phyloP scores from a whole-genome alignment of 805 yeast species.

The Lachancea nothofagi region DNA sequence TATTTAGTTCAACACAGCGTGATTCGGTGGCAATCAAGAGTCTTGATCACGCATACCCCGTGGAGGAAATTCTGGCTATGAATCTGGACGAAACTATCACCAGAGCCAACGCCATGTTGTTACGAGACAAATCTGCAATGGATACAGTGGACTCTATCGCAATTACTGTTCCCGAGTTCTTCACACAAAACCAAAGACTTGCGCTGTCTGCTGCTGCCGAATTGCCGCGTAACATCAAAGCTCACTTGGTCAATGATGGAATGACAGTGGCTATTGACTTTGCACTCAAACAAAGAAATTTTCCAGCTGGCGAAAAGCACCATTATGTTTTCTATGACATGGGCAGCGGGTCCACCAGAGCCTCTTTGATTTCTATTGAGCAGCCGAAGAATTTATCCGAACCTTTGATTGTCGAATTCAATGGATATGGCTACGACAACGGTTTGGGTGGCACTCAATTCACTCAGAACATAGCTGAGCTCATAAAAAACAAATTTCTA shows the following conservation, averaged over 20 bases:
- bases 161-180: slow-evolving; percentile 72
- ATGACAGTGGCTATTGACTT: slow-evolving; percentile 84
- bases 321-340: slow-evolving; percentile 75
- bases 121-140: slow-evolving; percentile 48
- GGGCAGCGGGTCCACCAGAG: slow-evolving; percentile 90
- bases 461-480: slow-evolving; percentile 57
- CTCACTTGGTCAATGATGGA: slow-evolving; percentile 78
- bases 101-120: slow-evolving; percentile 53
- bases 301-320: slow-evolving; percentile 35
- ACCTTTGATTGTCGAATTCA: slow-evolving; percentile 49
- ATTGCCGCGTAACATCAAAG: slow-evolving; percentile 57
- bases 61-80: slow-evolving; percentile 88
- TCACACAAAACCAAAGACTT: slow-evolving; percentile 55
- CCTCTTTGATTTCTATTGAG: slow-evolving; percentile 66
- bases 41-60: slow-evolving; percentile 41
- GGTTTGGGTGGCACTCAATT: slow-evolving; percentile 70
- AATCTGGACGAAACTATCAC: slow-evolving; percentile 54
- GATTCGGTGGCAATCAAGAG: slow-evolving; percentile 52
- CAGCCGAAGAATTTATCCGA: slow-evolving; percentile 40
- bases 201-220: slow-evolving; percentile 69
- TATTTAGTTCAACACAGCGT: slow-evolving; percentile 41
- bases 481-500: slow-evolving; percentile 57
- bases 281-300: slow-evolving; percentile 37
- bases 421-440: slow-evolving; percentile 66
- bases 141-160: slow-evolving; percentile 56